These are phyloP conservation scores for Fusarium devonianum DNA, from an alignment of 2,329 filamentous ascomycete species.

Conservation along the genomic window DNA sequence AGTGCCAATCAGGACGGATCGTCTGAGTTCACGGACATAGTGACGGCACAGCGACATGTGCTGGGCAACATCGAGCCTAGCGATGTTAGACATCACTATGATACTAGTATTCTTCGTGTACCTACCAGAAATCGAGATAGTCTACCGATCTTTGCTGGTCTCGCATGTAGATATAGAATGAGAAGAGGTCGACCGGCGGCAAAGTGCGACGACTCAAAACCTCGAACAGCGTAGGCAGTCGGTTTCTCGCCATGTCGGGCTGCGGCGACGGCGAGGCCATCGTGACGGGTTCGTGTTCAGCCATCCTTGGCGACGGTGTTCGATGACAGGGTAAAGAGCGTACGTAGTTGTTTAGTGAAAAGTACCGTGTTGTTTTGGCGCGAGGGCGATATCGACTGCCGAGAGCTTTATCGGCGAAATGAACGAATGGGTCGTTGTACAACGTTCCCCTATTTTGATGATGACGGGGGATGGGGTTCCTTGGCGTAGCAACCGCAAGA, in stretches of 20 bases:
- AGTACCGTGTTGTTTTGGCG: conserved; percentile 23
- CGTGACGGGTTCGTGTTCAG: conserved; percentile 41
- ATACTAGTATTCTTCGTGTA: conserved; percentile 11
- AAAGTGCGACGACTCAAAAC: conserved; percentile 93
- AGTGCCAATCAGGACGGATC: conserved; percentile 91
- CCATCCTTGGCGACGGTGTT: conserved; percentile 33
- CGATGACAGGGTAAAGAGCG: conserved; percentile 12
- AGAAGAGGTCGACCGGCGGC: conserved; percentile 94
- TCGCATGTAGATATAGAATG: conserved; percentile 99
- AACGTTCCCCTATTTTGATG: conserved; percentile 34
- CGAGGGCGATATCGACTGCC: conserved; percentile 23
- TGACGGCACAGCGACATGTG: conserved; percentile 98
- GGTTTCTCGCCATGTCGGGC: conserved; percentile 73
- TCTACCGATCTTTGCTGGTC: conserved; percentile 98
- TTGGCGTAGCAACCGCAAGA: conserved; percentile 27
- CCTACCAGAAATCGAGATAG: conserved; percentile 97
- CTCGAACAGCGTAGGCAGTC: conserved; percentile 93
- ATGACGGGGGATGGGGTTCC: conserved; percentile 16
- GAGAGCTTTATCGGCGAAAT: conserved; percentile 17
- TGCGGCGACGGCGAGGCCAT: conserved; percentile 59
- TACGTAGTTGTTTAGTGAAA: conserved; percentile 26
- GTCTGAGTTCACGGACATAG: conserved; percentile 92
- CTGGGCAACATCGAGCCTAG: conserved; percentile 97
- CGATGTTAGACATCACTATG: conserved; percentile 20
- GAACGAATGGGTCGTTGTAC: conserved; percentile 30